Percentiles rank a stretch among this genome's conserved stretches.
Conservation (phyloP, 805 yeast species). For the Candida sithepensis region DNA sequence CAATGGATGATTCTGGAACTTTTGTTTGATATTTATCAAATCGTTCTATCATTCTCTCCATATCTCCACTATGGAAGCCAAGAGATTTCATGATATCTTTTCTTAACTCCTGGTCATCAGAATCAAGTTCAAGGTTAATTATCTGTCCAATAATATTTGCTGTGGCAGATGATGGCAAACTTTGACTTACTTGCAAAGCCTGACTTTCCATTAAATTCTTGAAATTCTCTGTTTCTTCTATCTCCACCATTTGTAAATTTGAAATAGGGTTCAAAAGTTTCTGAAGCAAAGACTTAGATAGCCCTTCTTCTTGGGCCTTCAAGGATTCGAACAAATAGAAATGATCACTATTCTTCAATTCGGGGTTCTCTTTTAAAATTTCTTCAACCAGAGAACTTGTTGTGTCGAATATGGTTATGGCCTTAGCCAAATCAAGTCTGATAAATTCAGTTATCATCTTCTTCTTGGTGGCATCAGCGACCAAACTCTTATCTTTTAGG, state of each 20-base stretch:
- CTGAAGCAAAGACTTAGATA: conserved; percentile 1
- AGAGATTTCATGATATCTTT: conserved; percentile 16
- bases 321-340: conserved; percentile 19
- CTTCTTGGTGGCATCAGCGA: conserved; percentile 7
- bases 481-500: conserved; percentile 11
- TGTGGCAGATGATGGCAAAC: neutral
- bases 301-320: neutral
- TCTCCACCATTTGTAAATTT: conserved; percentile 8
- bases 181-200: neutral
- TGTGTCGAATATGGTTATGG: conserved; percentile 13
- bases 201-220: neutral
- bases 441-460: conserved; percentile 17
- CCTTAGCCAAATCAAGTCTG: conserved; percentile 15
- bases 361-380: conserved; percentile 3
- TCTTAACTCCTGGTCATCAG: conserved; percentile 8
- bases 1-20: conserved; percentile 23
- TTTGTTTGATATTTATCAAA: conserved; percentile 23
- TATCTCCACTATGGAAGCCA: conserved; percentile 24
- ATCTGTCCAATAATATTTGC: conserved; percentile 14
- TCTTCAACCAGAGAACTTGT: conserved; percentile 11
- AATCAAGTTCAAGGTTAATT: conserved; percentile 13
- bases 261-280: conserved; percentile 20
- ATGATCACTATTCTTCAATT: conserved; percentile 18
- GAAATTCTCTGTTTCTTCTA: neutral
- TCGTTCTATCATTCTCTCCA: conserved; percentile 18